Conservation (phyloP, 192 early-diverging fungal genomes). For the Physocladia obscura region DNA sequence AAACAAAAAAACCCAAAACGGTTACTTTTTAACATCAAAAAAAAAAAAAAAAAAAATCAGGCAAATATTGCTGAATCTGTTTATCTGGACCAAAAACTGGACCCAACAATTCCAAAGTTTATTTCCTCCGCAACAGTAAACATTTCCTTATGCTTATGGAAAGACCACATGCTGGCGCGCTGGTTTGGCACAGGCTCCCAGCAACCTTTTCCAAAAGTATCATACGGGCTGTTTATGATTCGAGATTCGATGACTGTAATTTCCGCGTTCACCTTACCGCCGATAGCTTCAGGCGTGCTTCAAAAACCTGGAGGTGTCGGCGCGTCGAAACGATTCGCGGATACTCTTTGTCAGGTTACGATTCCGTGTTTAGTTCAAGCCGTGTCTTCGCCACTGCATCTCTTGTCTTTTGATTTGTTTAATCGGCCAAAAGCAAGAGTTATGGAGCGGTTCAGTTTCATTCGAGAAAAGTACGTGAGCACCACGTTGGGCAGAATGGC, state of each 20-base stretch:
- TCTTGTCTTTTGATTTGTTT: constrained; percentile 47
- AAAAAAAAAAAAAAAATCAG: not conserved
- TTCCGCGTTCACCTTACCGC: constrained; percentile 43
- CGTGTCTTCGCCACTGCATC: constrained; percentile 39
- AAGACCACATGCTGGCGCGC: constrained; percentile 42
- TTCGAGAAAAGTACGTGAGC: constrained; percentile 30
- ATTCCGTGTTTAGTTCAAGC: constrained; percentile 44
- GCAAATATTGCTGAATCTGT: constrained; percentile 39
- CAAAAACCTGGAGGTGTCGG: not conserved
- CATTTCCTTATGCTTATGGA: constrained; percentile 34
- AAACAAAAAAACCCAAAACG: not conserved
- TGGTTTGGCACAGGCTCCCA: constrained; percentile 37
- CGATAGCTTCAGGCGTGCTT: constrained; percentile 12
- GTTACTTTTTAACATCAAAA: not conserved
- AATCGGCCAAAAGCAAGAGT: constrained; percentile 30
- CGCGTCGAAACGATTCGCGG: constrained; percentile 2
- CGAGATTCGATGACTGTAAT: constrained; percentile 42
- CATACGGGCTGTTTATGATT: constrained; percentile 32
- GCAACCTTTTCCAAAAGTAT: constrained; percentile 30
- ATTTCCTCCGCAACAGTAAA: constrained; percentile 36
- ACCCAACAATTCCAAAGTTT: constrained; percentile 42
- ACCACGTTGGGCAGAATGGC: constrained; percentile 28
- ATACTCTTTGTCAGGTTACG: constrained; percentile 34
- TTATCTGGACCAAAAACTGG: constrained; percentile 27
- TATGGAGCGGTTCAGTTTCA: not conserved